A percentile compares a stretch with the other conserved stretches of the same genome.
These are phyloP conservation scores for Medicago lupulina DNA, from an alignment of 306 rosid genomes.

Conservation along the genomic window DNA sequence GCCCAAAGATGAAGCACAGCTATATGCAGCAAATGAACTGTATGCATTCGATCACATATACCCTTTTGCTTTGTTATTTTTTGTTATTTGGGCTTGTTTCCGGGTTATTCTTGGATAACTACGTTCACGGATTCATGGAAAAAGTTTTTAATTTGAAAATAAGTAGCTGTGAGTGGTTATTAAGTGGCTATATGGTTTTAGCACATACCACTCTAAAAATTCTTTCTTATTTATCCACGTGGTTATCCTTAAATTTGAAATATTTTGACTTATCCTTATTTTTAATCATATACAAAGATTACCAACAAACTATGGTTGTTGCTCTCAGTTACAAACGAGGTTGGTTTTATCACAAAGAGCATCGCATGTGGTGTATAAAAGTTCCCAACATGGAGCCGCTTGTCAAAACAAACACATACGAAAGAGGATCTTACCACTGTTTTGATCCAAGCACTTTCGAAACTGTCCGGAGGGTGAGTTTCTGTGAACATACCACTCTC, in stretches of 20 bases:
- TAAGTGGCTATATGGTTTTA: neutral
- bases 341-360: slow-evolving; percentile 91
- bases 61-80: neutral
- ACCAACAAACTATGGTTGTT: slow-evolving; percentile 28
- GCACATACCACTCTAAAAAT: slow-evolving; percentile 12
- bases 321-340: slow-evolving; percentile 63
- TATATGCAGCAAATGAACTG: slow-evolving; percentile 85
- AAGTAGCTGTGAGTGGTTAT: neutral
- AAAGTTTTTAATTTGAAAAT: slow-evolving; percentile 26
- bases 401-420: slow-evolving; percentile 71
- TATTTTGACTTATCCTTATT: neutral
- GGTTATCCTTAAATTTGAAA: slow-evolving; percentile 3
- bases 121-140: neutral
- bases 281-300: neutral
- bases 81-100: slow-evolving; percentile 17
- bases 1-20: slow-evolving; percentile 90
- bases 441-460: slow-evolving; percentile 82
- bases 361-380: slow-evolving; percentile 68
- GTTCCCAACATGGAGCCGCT: slow-evolving; percentile 79
- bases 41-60: slow-evolving; percentile 47
- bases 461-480: slow-evolving; percentile 72
- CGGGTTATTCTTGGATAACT: neutral
- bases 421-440: slow-evolving; percentile 86
- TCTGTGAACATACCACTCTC: neutral
- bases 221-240: neutral